Conservation (phyloP, 805 yeast species). For the Cyberlindnera galapagoensis region DNA sequence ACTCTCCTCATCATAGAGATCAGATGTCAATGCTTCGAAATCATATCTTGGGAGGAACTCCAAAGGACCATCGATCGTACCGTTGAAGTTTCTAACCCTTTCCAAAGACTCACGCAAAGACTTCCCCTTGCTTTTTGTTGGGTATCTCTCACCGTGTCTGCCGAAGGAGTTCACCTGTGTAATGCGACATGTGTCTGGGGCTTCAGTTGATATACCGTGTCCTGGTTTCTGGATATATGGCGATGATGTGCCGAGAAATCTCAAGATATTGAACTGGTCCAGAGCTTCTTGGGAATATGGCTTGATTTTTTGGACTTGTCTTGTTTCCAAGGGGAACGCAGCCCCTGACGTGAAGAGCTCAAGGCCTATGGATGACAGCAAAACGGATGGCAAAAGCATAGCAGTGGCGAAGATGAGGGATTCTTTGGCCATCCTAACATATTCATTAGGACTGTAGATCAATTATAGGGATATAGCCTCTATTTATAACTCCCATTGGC, state of each 20-base stretch:
- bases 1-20: conserved; percentile 45
- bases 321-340: too few species aligned
- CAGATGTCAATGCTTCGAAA: conserved; percentile 34
- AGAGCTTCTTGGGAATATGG: conserved; percentile 26
- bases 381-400: too few species aligned
- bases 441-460: too few species aligned
- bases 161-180: conserved; percentile 47
- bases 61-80: conserved; percentile 12
- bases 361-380: too few species aligned
- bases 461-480: too few species aligned
- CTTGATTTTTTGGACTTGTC: too few species aligned
- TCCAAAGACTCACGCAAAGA: conserved; percentile 9
- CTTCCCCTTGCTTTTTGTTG: conserved; percentile 19
- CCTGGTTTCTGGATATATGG: conserved; percentile 48
- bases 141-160: conserved; percentile 59
- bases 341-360: too few species aligned
- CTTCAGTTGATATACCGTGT: conserved; percentile 44
- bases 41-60: conserved; percentile 34
- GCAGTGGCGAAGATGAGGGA: too few species aligned
- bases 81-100: conserved; percentile 33
- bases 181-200: conserved; percentile 43
- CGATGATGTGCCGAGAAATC: conserved; percentile 44
- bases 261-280: conserved; percentile 41
- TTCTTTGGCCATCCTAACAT: too few species aligned
- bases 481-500: too few species aligned